Percentiles rank a stretch among this genome's conserved stretches.
Conservation (phyloP, 768 basidiomycete genomes). For the Obba rivulosa region DNA sequence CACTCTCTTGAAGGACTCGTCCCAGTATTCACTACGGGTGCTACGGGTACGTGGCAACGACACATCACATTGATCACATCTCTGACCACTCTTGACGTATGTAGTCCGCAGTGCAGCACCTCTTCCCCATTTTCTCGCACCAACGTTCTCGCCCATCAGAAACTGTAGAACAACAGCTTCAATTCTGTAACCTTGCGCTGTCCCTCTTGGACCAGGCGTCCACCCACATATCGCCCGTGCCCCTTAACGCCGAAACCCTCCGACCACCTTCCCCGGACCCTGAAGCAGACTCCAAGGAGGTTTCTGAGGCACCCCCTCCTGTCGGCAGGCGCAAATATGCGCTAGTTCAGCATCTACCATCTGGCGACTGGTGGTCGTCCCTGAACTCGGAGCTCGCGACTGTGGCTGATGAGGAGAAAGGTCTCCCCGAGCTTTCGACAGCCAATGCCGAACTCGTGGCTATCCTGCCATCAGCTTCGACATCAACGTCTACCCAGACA, state of each 20-base stretch:
- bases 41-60: constrained; percentile 37
- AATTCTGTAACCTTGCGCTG: constrained; percentile 69
- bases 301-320: constrained; percentile 22
- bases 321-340: constrained; percentile 53
- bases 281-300: constrained; percentile 23
- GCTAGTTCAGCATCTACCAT: constrained; percentile 73
- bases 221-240: constrained; percentile 36
- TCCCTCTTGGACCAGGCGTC: constrained; percentile 72
- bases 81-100: constrained; percentile 7
- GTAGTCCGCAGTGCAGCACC: constrained; percentile 59
- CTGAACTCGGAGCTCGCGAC: constrained; percentile 42
- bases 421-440: constrained; percentile 48
- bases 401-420: constrained; percentile 29
- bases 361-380: constrained; percentile 77
- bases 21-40: constrained; percentile 47
- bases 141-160: constrained; percentile 59
- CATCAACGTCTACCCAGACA: constrained; percentile 21
- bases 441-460: constrained; percentile 74
- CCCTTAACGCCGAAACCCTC: constrained; percentile 42
- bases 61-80: not conserved
- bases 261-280: constrained; percentile 26
- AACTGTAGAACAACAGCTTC: constrained; percentile 62
- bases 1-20: constrained; percentile 47
- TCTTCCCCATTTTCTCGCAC: constrained; percentile 63
- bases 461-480: constrained; percentile 59